phyloP scores from a whole-genome alignment of 495 filamentous ascomycete genomes.

The Hypoxylon intermedium region DNA sequence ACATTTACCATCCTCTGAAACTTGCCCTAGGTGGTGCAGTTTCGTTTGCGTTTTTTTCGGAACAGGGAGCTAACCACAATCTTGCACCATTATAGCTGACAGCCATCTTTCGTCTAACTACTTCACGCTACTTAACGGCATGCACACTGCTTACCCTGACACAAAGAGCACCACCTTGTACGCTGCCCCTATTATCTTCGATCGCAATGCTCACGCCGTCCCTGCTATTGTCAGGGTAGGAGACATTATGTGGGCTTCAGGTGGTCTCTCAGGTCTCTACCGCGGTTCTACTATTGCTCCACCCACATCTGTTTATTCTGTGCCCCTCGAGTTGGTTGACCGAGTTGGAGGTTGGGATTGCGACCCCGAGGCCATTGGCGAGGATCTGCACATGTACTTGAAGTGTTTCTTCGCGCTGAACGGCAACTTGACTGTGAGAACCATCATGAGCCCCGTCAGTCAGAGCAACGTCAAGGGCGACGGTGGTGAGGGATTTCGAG shows the following conservation, averaged over 20 bases:
- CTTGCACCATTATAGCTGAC: constrained; percentile 58
- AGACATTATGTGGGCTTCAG: constrained; percentile 71
- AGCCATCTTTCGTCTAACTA: constrained; percentile 71
- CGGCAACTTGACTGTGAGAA: constrained; percentile 63
- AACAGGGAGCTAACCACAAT: constrained; percentile 33
- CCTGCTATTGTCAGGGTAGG: constrained; percentile 71
- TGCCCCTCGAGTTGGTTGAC: constrained; percentile 67
- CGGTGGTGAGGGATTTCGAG: constrained; percentile 55
- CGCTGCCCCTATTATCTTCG: constrained; percentile 73
- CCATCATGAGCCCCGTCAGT: constrained; percentile 67
- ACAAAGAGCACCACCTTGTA: constrained; percentile 67
- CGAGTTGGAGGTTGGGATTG: constrained; percentile 71
- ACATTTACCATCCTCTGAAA: not conserved
- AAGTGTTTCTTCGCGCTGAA: constrained; percentile 76
- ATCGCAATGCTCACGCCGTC: constrained; percentile 71
- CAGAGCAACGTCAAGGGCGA: constrained; percentile 71
- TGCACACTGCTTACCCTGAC: constrained; percentile 62
- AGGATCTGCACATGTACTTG: constrained; percentile 77
- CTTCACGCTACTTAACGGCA: constrained; percentile 65
- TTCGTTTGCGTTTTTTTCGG: not conserved
- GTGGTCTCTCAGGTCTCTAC: constrained; percentile 71
- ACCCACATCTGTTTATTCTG: constrained; percentile 73
- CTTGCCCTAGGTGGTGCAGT: not conserved
- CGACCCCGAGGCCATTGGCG: constrained; percentile 70
- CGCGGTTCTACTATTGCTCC: constrained; percentile 64